Evolutionary conservation across 2,329 filamentous ascomycete species (phyloP).

Genomic region (Rhinocladiella mackenziei): DNA sequence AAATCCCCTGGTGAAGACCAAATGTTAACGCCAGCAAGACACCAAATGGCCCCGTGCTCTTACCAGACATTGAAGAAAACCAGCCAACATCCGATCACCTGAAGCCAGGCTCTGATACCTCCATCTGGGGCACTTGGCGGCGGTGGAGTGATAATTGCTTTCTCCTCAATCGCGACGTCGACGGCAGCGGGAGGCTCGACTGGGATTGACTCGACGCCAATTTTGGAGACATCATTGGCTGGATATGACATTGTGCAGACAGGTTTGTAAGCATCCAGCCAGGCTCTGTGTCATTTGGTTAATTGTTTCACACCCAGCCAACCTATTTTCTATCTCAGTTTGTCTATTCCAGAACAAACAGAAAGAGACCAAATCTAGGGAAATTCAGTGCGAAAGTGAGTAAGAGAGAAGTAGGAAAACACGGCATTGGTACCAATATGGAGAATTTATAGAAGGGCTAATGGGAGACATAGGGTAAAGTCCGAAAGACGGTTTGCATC

Average conservation of each 20-base stretch:
- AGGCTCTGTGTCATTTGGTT: neutral
- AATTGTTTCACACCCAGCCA: neutral
- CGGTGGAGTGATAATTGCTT: conserved; percentile 9
- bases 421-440: no score
- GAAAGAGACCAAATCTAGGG: no score
- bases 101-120: conserved; percentile 71
- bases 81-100: conserved; percentile 77
- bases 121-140: conserved; percentile 60
- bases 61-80: conserved; percentile 69
- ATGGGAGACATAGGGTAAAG: no score
- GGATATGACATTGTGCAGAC: conserved; percentile 16
- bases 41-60: conserved; percentile 61
- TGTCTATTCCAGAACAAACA: no score
- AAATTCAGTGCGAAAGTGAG: no score
- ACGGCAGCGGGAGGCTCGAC: conserved; percentile 4
- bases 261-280: neutral
- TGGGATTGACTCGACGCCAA: conserved; percentile 10
- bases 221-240: conserved; percentile 7
- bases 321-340: no score
- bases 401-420: no score
- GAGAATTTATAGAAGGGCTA: no score
- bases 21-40: neutral
- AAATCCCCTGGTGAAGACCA: conserved; percentile 19
- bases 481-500: no score
- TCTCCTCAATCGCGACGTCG: conserved; percentile 13